phyloP scores from a whole-genome alignment of 1,139 yeast species.

The Taphrina wiesneri region DNA sequence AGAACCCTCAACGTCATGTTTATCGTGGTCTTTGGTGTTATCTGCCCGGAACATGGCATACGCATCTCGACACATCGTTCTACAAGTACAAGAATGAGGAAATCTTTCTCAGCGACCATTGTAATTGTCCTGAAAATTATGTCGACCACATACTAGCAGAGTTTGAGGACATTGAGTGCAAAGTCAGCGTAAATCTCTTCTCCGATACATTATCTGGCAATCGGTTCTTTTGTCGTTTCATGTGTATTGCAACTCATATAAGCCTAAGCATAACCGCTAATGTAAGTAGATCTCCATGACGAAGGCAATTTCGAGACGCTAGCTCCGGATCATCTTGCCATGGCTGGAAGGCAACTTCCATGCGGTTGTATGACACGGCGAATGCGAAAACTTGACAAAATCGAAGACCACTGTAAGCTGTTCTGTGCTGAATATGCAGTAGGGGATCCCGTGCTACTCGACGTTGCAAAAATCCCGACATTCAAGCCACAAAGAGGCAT shows the following conservation, averaged over 20 bases:
- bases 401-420: not conserved
- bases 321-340: not conserved
- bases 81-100: not conserved
- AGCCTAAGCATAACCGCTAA: not conserved
- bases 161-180: conserved; percentile 4
- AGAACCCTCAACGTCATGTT: not conserved
- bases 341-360: not conserved
- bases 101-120: conserved; percentile 5
- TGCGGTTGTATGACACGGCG: not conserved
- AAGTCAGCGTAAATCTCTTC: not conserved
- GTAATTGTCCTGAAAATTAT: conserved; percentile 5
- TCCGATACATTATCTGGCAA: not conserved
- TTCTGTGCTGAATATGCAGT: not conserved
- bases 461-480: not conserved
- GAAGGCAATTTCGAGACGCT: conserved; percentile 6
- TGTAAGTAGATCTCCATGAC: conserved; percentile 1
- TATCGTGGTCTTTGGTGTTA: conserved; percentile 10
- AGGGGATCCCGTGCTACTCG: not conserved
- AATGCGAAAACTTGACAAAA: not conserved
- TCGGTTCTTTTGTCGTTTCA: not conserved
- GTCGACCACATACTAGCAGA: not conserved
- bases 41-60: conserved; percentile 6
- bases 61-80: not conserved
- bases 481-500: not conserved
- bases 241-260: not conserved